A percentile compares a stretch with the other conserved stretches of the same genome.
Evolutionary conservation across 2,329 filamentous ascomycete species (phyloP).

Genomic region (Penicillium digitatum): DNA sequence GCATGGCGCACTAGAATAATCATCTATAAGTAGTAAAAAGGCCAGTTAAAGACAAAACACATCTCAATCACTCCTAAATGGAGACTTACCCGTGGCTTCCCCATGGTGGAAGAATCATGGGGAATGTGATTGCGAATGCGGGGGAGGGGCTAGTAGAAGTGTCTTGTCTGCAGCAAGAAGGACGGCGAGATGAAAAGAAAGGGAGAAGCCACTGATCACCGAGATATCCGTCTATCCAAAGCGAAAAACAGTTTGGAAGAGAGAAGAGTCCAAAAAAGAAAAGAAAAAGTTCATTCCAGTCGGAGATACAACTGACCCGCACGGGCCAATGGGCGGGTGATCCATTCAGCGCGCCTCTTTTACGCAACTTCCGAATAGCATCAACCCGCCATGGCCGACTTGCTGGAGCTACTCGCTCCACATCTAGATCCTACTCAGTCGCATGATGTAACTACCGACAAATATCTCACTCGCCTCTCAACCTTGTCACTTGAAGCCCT

Average conservation of each 20-base stretch:
- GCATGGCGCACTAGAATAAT: constrained; percentile 90
- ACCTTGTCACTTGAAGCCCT: constrained; percentile 72
- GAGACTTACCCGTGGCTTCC: constrained; percentile 53
- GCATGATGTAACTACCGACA: constrained; percentile 35
- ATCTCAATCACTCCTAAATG: neutral
- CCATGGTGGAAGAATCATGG: constrained; percentile 43
- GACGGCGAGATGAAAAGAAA: neutral
- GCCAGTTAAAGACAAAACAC: neutral
- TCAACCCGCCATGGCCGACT: constrained; percentile 57
- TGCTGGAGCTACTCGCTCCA: constrained; percentile 69
- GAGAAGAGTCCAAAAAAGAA: neutral
- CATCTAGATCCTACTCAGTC: constrained; percentile 50
- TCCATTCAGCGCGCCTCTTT: constrained; percentile 13
- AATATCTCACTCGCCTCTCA: constrained; percentile 74
- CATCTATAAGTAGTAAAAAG: constrained; percentile 39
- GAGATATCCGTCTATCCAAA: neutral
- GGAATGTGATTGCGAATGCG: constrained; percentile 18
- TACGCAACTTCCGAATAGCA: constrained; percentile 13
- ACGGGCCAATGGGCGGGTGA: constrained; percentile 25
- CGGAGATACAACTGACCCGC: constrained; percentile 28
- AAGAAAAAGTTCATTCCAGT: constrained; percentile 17
- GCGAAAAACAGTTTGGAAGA: neutral
- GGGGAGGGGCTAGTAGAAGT: constrained; percentile 17
- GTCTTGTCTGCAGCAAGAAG: neutral
- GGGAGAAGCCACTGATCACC: neutral